Base-by-base conservation (phyloP, 768 basidiomycete genomes). In the Amanita rubescens region DNA sequence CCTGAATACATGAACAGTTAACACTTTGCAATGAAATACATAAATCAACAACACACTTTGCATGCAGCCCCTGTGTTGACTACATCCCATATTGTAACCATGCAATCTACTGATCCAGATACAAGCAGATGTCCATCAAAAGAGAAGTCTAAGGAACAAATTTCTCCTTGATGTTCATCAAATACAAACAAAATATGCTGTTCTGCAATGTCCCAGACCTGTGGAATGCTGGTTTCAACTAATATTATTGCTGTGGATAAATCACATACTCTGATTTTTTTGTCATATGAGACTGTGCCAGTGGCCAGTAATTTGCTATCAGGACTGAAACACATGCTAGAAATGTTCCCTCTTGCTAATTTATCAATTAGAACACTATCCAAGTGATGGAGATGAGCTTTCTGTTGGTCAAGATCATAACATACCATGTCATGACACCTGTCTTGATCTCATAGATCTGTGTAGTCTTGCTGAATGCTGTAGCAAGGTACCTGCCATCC, bases 201-300 rank as follows among this genome's bases (percentile, higher is more conserved):
- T 85, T 85, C 91, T n/a, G n/a, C n/a, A n/a, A n/a, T n/a, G n/a
- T n/a, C n/a, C 94, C 94, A 96, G 60, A 96, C 90, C 88, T 94
- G 61, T 6, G 30, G 6, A 11, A 34, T 10, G 15, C 17, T 14
- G 17, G 5, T 12, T 6, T 30, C 30, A 45, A 24, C 45, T 39
- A 34, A 58, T 32, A 15, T 15, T 39, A 14, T 3, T 11, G 80
- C 33, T 34, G 24, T 61, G 46, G 7, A 46, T 12, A 34, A 17
- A 1, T 15, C 5, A 11, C 71, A 65, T 80, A 91, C 91, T 60
- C 93, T 75, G 60, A 94, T 92, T 62, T 86, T 83, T 59, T 89
- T 84, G 69, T 94, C 92, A n/a, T n/a, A n/a, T n/a, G n/a, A n/a
- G 66, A 94, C 92, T 0, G 93, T 90, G 12, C 92, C 93, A 5